A percentile compares a stretch with the other conserved stretches of the same genome.
These are phyloP conservation scores for Globisporangium recalcitrans DNA, from an alignment of 352 stramenopile genomes.

Conservation along the genomic window DNA sequence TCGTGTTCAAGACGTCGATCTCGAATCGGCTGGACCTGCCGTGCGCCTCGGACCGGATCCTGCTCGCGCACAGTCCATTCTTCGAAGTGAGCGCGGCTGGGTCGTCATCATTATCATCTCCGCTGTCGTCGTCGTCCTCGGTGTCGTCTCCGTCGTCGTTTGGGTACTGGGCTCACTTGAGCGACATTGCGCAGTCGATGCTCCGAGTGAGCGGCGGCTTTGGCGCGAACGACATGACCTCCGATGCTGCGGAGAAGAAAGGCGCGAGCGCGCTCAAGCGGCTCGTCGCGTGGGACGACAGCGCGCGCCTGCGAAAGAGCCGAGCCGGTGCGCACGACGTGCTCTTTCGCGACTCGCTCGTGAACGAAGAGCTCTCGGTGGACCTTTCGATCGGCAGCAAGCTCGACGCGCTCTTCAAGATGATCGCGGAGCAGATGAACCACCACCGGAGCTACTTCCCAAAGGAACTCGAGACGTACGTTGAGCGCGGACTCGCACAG, in stretches of 20 bases:
- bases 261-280: slow-evolving; percentile 47
- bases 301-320: slow-evolving; percentile 35
- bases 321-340: slow-evolving; percentile 31
- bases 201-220: slow-evolving; percentile 27
- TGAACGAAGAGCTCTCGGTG: slow-evolving; percentile 76
- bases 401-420: slow-evolving; percentile 82
- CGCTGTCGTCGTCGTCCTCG: slow-evolving; percentile 6
- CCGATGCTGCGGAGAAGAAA: slow-evolving; percentile 34
- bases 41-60: slow-evolving; percentile 62
- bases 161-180: slow-evolving; percentile 69
- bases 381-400: slow-evolving; percentile 81
- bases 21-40: slow-evolving; percentile 75
- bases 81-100: slow-evolving; percentile 36
- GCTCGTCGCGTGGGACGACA: slow-evolving; percentile 65
- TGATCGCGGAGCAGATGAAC: slow-evolving; percentile 74
- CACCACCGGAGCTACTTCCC: slow-evolving; percentile 46
- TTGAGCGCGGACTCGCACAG: slow-evolving; percentile 60
- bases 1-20: slow-evolving; percentile 77
- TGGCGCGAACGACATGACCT: slow-evolving; percentile 18
- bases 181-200: slow-evolving; percentile 67
- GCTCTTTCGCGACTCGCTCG: slow-evolving; percentile 70
- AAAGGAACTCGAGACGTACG: slow-evolving; percentile 62
- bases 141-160: slow-evolving; percentile 26
- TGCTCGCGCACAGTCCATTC: slow-evolving; percentile 68
- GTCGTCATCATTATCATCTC: neutral